Evolutionary conservation across 2,329 filamentous ascomycete species (phyloP), one percentile per base, ranked within the genome.

Genomic region (Ilyonectria destructans): DNA sequence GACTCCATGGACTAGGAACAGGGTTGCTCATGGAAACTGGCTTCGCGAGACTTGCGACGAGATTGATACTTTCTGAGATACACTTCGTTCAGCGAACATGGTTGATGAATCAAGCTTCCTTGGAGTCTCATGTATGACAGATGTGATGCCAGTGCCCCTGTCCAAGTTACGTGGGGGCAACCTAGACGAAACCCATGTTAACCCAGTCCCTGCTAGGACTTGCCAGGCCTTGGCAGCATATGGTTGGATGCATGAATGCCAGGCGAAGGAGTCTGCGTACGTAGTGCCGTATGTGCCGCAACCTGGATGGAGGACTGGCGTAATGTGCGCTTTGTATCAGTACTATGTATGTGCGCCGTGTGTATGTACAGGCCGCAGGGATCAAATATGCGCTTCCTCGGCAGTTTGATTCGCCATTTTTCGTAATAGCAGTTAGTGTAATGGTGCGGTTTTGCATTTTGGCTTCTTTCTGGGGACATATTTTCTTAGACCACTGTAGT

Each of bases 81-180:
- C 35, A 45, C 45, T 26, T 48, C 10, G 37, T 15, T 43, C 37
- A 64, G 55, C 51, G 61, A 67, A 59, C 33, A 57, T 40, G 33
- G 55, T 49, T 51, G 37, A 62, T 56, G 59, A 64, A 46, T 63
- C 40, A 31, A 61, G 43, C 43, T 45, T 62, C 17, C 23, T 33
- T 45, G 2, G 31, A 57, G 21, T 35, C 21, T 58, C 23, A 52
- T 56, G 59, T 49, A 40, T 64, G 60, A 57, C 51, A 62, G 54
- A 62, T 48, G 52, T 67, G 58, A 57, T 58, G 58, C 54, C 40
- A 19, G 58, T 29, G 54, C 52, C 64, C 52, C 48, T 51, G 55
- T 54, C 49, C 52, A 54, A 57, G 37, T 45, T 26, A 43, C 37
- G 64, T 67, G 59, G 58, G 58, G 54, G 54, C 60, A 40, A 52